phyloP scores from a whole-genome alignment of 2,329 filamentous ascomycete genomes.

The Aspergillus vadensis region DNA sequence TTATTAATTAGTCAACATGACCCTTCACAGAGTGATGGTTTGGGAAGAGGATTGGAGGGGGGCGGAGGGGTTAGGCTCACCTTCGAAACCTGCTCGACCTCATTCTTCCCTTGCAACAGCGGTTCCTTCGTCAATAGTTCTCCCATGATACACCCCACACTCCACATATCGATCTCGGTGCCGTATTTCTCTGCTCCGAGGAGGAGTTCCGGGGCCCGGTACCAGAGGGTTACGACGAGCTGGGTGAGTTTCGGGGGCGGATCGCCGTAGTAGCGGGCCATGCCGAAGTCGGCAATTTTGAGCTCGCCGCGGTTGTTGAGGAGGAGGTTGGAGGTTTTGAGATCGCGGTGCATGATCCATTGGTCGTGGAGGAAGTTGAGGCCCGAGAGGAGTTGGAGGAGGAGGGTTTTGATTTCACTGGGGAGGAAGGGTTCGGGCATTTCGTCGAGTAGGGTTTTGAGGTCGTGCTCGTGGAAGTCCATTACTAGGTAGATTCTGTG shows the following conservation, averaged over 20 bases:
- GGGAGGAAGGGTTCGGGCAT: slow-evolving; percentile 93
- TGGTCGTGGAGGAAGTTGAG: slow-evolving; percentile 82
- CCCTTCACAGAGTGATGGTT: too few relatives aligned
- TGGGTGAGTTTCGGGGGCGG: slow-evolving; percentile 80
- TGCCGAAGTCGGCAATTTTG: slow-evolving; percentile 97
- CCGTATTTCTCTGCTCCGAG: slow-evolving; percentile 78
- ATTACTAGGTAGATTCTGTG: slow-evolving; percentile 85
- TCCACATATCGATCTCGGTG: slow-evolving; percentile 88
- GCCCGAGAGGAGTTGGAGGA: slow-evolving; percentile 78
- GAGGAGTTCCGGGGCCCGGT: slow-evolving; percentile 86
- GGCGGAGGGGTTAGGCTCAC: slow-evolving; percentile 34
- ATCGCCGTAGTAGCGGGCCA: slow-evolving; percentile 86
- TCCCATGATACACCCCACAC: slow-evolving; percentile 90
- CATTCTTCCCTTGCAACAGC: slow-evolving; percentile 83
- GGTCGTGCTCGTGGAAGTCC: slow-evolving; percentile 96
- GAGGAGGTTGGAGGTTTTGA: slow-evolving; percentile 91
- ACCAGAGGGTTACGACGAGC: slow-evolving; percentile 96
- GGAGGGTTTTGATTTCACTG: slow-evolving; percentile 87
- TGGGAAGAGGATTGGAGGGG: not conserved
- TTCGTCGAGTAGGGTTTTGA: slow-evolving; percentile 88
- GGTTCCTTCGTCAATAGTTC: slow-evolving; percentile 84
- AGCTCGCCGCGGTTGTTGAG: slow-evolving; percentile 93
- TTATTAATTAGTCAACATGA: slow-evolving; percentile 8
- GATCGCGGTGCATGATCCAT: slow-evolving; percentile 90
- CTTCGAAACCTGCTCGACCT: slow-evolving; percentile 83